phyloP scores from a whole-genome alignment of 192 early-diverging fungal genomes.

The Entomortierella lignicola region DNA sequence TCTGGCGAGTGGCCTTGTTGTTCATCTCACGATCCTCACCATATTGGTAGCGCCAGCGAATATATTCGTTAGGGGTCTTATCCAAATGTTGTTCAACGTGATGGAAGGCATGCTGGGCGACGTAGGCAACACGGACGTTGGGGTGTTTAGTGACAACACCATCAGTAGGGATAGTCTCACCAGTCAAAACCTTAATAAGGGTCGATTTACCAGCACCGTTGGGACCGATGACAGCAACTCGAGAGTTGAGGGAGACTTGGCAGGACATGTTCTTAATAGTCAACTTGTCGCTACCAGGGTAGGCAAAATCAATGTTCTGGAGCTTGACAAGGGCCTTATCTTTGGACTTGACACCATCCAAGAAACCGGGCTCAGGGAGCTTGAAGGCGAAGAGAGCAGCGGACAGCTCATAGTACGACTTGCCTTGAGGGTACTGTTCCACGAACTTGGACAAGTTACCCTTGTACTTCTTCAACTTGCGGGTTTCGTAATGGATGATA shows the following conservation, averaged over 20 bases:
- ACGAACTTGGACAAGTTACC: conserved; percentile 86
- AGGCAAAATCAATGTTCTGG: conserved; percentile 74
- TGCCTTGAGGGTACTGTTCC: conserved; percentile 75
- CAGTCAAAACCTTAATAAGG: conserved; percentile 75
- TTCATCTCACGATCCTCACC: conserved; percentile 84
- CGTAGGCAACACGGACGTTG: conserved; percentile 86
- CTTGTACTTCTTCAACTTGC: conserved; percentile 81
- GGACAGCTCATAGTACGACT: conserved; percentile 78
- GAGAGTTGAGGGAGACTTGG: conserved; percentile 75
- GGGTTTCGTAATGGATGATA: conserved; percentile 84
- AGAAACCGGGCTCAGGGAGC: conserved; percentile 81
- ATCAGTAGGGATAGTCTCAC: conserved; percentile 77
- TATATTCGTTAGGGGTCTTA: conserved; percentile 63
- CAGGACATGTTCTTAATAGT: conserved; percentile 72
- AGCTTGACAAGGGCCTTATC: conserved; percentile 85
- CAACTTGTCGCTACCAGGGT: conserved; percentile 72
- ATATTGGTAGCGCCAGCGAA: conserved; percentile 83
- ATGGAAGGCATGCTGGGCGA: conserved; percentile 90
- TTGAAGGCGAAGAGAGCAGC: conserved; percentile 71
- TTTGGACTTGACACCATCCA: conserved; percentile 79
- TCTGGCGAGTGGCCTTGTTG: conserved; percentile 77
- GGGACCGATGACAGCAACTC: conserved; percentile 83
- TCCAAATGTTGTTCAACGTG: conserved; percentile 87
- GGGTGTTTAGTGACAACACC: conserved; percentile 86
- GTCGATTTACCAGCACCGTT: conserved; percentile 60